Evolutionary conservation across 208 protist genomes (phyloP).

Genomic region (Crithidia brevicula): DNA sequence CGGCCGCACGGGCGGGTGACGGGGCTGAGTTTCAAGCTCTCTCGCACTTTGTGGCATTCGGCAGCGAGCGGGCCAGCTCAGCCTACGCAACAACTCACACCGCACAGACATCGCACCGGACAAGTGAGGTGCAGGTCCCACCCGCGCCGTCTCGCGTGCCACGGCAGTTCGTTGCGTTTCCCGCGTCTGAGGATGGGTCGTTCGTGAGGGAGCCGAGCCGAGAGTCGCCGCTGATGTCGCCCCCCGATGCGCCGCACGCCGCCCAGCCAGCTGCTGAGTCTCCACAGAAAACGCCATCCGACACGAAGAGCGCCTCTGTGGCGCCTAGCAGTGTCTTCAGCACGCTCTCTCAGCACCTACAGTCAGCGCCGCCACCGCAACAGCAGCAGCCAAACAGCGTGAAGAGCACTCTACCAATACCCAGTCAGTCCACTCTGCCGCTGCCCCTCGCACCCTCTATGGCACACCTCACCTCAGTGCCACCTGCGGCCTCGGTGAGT

Average conservation of each 20-base stretch:
- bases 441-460: slow-evolving; percentile 4
- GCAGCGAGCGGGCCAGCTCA: slow-evolving; percentile 15
- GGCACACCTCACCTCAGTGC: neutral
- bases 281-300: slow-evolving; percentile 24
- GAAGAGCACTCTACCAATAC: too few relatives aligned
- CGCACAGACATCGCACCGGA: slow-evolving; percentile 2
- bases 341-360: slow-evolving; percentile 83
- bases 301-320: slow-evolving; percentile 30
- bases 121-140: neutral
- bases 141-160: slow-evolving; percentile 2
- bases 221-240: neutral
- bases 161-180: slow-evolving; percentile 15
- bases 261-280: slow-evolving; percentile 1
- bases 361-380: neutral
- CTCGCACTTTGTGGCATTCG: slow-evolving; percentile 52
- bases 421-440: neutral
- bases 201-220: neutral
- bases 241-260: neutral
- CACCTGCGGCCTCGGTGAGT: neutral
- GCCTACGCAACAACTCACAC: neutral
- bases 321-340: slow-evolving; percentile 74
- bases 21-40: slow-evolving; percentile 39
- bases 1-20: neutral
- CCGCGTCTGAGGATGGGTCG: slow-evolving; percentile 1
- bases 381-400: neutral